Evolutionary conservation across 1,284 basidiomycete genomes (phyloP).

Genomic region (Taiwanofungus camphoratus): DNA sequence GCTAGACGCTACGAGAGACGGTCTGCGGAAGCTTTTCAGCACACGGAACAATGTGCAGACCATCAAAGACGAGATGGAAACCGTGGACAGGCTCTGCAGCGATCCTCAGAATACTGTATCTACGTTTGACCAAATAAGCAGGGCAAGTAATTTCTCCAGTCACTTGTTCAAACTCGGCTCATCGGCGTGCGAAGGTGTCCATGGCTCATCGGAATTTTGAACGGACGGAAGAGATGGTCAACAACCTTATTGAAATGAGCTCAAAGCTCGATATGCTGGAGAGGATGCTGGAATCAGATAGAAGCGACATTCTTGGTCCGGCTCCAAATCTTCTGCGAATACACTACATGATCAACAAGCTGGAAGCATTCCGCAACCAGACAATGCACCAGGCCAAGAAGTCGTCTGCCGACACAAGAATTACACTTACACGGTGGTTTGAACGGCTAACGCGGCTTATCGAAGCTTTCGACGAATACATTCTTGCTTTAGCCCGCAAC

Average conservation of each 20-base stretch:
- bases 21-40: slow-evolving; percentile 78
- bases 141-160: slow-evolving; percentile 46
- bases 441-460: slow-evolving; percentile 84
- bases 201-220: slow-evolving; percentile 94
- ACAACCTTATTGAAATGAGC: slow-evolving; percentile 87
- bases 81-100: slow-evolving; percentile 74
- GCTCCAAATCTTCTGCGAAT: slow-evolving; percentile 86
- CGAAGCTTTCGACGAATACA: slow-evolving; percentile 82
- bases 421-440: slow-evolving; percentile 76
- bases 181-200: slow-evolving; percentile 63
- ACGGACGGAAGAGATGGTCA: slow-evolving; percentile 93
- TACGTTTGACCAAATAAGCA: slow-evolving; percentile 90
- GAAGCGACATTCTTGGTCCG: slow-evolving; percentile 71
- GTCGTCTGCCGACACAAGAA: slow-evolving; percentile 63
- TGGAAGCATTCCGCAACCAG: slow-evolving; percentile 92
- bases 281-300: slow-evolving; percentile 73
- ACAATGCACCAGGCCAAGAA: slow-evolving; percentile 90
- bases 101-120: slow-evolving; percentile 69
- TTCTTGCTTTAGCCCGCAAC: slow-evolving; percentile 73
- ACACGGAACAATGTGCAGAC: slow-evolving; percentile 81
- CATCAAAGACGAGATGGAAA: slow-evolving; percentile 90
- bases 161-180: neutral
- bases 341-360: slow-evolving; percentile 85
- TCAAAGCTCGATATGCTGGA: slow-evolving; percentile 78
- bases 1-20: slow-evolving; percentile 86